phyloP scores from a whole-genome alignment of 1,139 yeast species.

The Nakaseomyces bracarensis region DNA sequence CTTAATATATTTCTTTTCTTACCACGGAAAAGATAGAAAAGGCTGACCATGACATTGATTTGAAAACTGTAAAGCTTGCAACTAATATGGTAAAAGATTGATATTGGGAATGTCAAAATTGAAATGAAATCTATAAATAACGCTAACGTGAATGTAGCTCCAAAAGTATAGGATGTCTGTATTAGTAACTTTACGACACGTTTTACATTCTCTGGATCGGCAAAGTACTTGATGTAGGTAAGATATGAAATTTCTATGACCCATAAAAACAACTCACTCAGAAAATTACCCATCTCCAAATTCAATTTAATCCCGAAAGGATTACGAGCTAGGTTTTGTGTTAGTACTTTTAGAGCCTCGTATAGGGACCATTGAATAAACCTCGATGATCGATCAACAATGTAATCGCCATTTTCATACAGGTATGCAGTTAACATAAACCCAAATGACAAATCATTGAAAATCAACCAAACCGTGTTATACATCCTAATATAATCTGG shows the following conservation, averaged over 20 bases:
- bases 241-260: slow-evolving; percentile 63
- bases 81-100: slow-evolving; percentile 68
- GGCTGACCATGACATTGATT: slow-evolving; percentile 54
- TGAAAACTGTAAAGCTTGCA: slow-evolving; percentile 76
- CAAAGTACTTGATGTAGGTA: slow-evolving; percentile 26
- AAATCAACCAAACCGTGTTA: slow-evolving; percentile 79
- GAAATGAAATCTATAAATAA: slow-evolving; percentile 56
- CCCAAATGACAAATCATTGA: slow-evolving; percentile 77
- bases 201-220: slow-evolving; percentile 27
- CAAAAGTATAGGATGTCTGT: slow-evolving; percentile 42
- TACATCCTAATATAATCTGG: slow-evolving; percentile 82
- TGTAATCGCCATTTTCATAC: slow-evolving; percentile 36
- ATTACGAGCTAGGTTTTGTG: slow-evolving; percentile 73
- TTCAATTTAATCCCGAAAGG: slow-evolving; percentile 95
- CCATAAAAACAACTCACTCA: slow-evolving; percentile 85
- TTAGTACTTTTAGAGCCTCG: slow-evolving; percentile 39
- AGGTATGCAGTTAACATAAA: slow-evolving; percentile 47
- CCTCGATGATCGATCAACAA: slow-evolving; percentile 18
- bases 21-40: slow-evolving; percentile 83
- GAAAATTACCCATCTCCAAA: slow-evolving; percentile 72
- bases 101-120: slow-evolving; percentile 60
- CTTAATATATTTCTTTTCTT: slow-evolving; percentile 78
- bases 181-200: slow-evolving; percentile 35
- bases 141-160: slow-evolving; percentile 63
- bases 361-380: slow-evolving; percentile 23